Evolutionary conservation across 495 filamentous ascomycete species (phyloP).

Genomic region (Aspergillus mulundensis): DNA sequence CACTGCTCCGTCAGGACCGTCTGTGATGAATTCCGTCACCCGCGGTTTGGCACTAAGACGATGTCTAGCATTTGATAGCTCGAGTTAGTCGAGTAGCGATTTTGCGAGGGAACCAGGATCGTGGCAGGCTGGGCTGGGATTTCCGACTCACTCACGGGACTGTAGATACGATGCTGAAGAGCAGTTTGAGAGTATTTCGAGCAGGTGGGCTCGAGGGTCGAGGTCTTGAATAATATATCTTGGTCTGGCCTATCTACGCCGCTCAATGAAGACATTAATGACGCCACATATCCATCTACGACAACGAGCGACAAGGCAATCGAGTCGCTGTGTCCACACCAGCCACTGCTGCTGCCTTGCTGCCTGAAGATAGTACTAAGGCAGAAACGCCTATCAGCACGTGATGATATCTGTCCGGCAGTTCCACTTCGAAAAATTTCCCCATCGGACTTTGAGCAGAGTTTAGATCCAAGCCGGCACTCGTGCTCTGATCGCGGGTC

Average conservation of each 20-base stretch:
- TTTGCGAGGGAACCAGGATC: conserved; percentile 14
- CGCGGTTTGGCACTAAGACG: neutral
- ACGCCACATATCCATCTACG: neutral
- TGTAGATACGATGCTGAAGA: neutral
- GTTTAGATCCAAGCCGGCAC: conserved; percentile 19
- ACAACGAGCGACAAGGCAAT: neutral
- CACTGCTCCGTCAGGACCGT: neutral
- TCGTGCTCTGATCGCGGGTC: conserved; percentile 29
- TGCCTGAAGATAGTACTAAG: conserved; percentile 12
- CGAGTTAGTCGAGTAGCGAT: conserved; percentile 9
- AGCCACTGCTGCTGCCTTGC: neutral
- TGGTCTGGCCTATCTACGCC: neutral
- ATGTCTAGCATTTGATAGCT: conserved; percentile 7
- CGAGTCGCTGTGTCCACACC: neutral
- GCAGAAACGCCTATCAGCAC: conserved; percentile 38
- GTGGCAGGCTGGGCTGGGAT: conserved; percentile 7
- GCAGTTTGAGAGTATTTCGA: neutral
- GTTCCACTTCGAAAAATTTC: conserved; percentile 50
- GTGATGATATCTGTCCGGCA: conserved; percentile 41
- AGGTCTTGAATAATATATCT: neutral
- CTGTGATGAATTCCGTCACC: neutral
- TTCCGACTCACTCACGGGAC: conserved; percentile 4
- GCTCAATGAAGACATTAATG: neutral
- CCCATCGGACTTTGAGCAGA: conserved; percentile 24
- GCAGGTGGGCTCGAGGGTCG: neutral